Conservation (phyloP, 495 filamentous ascomycete genomes). For the Patellaria atrata region DNA sequence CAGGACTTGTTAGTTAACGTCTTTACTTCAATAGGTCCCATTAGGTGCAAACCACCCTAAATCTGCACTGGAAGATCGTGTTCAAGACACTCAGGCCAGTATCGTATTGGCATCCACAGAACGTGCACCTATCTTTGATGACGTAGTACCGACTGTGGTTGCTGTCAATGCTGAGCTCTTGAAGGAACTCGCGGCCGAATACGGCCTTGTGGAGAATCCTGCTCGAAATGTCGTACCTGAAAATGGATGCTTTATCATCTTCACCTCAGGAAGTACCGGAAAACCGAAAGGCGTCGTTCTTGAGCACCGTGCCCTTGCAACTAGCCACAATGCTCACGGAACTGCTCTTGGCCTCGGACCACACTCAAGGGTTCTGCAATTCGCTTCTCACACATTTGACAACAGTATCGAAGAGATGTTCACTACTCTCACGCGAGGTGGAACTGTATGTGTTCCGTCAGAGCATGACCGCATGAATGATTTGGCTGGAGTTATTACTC, state of each 20-base stretch:
- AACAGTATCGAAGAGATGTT: constrained; percentile 16
- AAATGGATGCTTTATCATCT: constrained; percentile 16
- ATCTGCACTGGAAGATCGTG: constrained; percentile 13
- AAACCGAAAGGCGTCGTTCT: constrained; percentile 15
- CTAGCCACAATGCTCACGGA: constrained; percentile 10
- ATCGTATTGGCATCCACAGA: constrained; percentile 12
- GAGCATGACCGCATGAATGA: constrained; percentile 15
- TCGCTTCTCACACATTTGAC: constrained; percentile 17
- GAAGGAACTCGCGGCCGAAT: constrained; percentile 8
- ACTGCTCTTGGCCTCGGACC: constrained; percentile 10
- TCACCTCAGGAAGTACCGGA: constrained; percentile 17
- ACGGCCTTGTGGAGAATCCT: constrained; percentile 1
- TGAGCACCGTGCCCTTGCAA: constrained; percentile 9
- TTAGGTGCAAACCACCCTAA: constrained; percentile 18
- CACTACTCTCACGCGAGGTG: constrained; percentile 13
- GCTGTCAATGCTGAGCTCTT: constrained; percentile 13
- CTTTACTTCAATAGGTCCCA: no score
- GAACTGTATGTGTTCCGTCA: constrained; percentile 16
- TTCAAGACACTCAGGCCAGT: constrained; percentile 13
- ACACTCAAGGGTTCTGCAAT: constrained; percentile 10
- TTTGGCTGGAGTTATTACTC: constrained; percentile 6
- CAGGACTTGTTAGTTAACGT: no score
- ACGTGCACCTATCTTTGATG: constrained; percentile 14
- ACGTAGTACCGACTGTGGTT: constrained; percentile 16
- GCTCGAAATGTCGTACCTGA: constrained; percentile 8